A percentile compares a stretch with the other conserved stretches of the same genome.
These are phyloP conservation scores for Primulina huaijiensis DNA, from an alignment of 257 asterid genomes.

Conservation along the genomic window DNA sequence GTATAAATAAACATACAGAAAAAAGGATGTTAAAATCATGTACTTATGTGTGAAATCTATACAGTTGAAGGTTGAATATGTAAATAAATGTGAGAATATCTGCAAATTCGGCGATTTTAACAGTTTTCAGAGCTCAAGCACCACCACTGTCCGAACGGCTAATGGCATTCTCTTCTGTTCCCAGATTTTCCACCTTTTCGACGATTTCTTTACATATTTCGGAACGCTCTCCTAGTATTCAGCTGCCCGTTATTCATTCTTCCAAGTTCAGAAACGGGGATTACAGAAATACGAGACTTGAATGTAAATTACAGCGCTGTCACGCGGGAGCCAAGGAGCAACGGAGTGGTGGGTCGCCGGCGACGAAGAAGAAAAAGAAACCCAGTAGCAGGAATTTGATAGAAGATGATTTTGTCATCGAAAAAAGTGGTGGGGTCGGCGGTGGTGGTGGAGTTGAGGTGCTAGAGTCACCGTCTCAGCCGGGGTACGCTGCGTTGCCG, in stretches of 20 bases:
- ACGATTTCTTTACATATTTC: slow-evolving; percentile 1
- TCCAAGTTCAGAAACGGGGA: background rate
- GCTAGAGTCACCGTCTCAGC: background rate
- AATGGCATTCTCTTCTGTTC: background rate
- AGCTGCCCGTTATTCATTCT: background rate
- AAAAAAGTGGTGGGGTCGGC: background rate
- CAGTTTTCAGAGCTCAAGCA: too few species aligned
- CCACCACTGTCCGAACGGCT: background rate
- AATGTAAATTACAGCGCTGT: background rate
- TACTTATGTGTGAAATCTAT: too few species aligned
- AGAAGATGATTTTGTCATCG: slow-evolving; percentile 15
- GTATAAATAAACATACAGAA: too few species aligned
- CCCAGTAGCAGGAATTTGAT: background rate
- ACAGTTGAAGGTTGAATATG: too few species aligned
- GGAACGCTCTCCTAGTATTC: background rate
- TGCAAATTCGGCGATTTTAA: too few species aligned
- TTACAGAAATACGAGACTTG: background rate
- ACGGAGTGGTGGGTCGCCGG: background rate
- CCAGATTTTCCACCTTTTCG: background rate
- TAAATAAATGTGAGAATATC: too few species aligned
- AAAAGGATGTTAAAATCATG: too few species aligned
- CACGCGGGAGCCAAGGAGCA: background rate
- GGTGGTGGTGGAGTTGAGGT: slow-evolving; percentile 3
- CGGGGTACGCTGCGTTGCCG: slow-evolving; percentile 54
- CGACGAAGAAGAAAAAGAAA: background rate